Evolutionary conservation across 768 basidiomycete species (phyloP).

Genomic region (Astraeus odoratus): DNA sequence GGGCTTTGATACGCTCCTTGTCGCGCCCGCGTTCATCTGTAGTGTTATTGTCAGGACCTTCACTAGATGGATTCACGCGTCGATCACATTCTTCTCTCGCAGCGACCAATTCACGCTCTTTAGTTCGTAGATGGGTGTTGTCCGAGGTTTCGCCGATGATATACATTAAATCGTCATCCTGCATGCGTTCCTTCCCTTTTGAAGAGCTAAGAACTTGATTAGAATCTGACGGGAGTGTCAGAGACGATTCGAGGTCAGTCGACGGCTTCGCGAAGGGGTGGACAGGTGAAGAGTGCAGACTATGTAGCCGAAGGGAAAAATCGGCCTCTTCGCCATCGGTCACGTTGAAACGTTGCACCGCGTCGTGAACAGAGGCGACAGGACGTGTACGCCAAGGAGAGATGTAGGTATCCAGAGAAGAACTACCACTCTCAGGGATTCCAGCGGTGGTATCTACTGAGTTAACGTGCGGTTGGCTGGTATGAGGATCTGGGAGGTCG

Average conservation of each 20-base stretch:
- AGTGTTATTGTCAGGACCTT: constrained; percentile 24
- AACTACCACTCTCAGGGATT: too few species aligned
- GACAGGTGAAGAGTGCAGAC: constrained; percentile 31
- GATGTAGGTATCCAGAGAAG: constrained; percentile 12
- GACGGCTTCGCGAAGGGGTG: constrained; percentile 21
- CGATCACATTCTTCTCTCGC: constrained; percentile 46
- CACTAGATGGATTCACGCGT: constrained; percentile 35
- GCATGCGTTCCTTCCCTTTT: constrained; percentile 43
- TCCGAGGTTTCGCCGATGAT: constrained; percentile 37
- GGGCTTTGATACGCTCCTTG: constrained; percentile 52
- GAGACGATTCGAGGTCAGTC: constrained; percentile 13
- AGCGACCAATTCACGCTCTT: constrained; percentile 55
- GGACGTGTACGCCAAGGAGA: constrained; percentile 29
- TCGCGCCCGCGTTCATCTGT: constrained; percentile 44
- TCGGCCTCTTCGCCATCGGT: constrained; percentile 39
- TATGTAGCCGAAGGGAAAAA: constrained; percentile 47
- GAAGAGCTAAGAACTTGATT: constrained; percentile 12
- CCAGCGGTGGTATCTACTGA: too few species aligned
- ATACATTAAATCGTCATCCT: constrained; percentile 19
- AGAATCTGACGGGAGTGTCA: not conserved
- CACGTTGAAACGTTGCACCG: constrained; percentile 39
- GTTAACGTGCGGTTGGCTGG: not conserved
- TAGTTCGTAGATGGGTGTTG: constrained; percentile 46
- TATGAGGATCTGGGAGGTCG: not conserved
- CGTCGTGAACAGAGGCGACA: constrained; percentile 41